These are phyloP conservation scores for Desmodesmus armatus DNA, from an alignment of 139 green algal species.

Conservation along the genomic window DNA sequence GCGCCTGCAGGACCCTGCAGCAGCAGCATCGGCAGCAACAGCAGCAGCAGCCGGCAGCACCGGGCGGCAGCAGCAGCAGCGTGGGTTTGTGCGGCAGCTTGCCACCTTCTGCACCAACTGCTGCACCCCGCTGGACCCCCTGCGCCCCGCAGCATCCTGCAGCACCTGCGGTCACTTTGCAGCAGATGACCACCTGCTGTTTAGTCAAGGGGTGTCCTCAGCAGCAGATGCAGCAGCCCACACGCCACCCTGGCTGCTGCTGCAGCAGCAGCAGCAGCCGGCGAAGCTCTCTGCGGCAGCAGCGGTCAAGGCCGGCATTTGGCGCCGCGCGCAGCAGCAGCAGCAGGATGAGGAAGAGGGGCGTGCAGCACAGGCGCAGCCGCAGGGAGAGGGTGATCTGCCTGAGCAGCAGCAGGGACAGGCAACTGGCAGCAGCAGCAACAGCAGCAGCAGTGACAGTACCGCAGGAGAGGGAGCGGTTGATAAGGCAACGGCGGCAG, in stretches of 20 bases:
- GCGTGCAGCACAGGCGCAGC: constrained; percentile 2
- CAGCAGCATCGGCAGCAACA: constrained; percentile 20
- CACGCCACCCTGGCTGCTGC: constrained; percentile 13
- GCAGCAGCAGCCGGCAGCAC: not conserved
- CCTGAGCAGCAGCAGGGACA: not conserved
- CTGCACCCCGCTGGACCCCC: constrained; percentile 32
- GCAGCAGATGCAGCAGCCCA: not conserved
- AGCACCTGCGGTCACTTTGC: constrained; percentile 28
- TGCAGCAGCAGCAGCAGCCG: constrained; percentile 21
- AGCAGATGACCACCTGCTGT: constrained; percentile 16
- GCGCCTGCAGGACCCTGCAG: not conserved
- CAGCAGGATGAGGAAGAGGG: not conserved
- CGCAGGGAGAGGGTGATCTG: not conserved
- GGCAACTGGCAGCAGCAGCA: no score
- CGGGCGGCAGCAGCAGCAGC: no score
- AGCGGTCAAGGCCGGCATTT: not conserved
- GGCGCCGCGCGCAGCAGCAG: not conserved
- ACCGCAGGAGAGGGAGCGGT: no score
- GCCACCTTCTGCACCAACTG: constrained; percentile 44
- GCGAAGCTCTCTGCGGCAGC: not conserved
- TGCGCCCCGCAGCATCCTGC: constrained; percentile 8
- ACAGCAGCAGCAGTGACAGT: no score
- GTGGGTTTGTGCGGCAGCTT: constrained; percentile 12
- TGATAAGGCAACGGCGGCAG: no score
- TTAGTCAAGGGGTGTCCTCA: constrained; percentile 8